Evolutionary conservation across 139 green algal genomes (phyloP), one percentile per base, ranked within the genome.

Genomic region (Deuterostichococcus epilithicus): DNA sequence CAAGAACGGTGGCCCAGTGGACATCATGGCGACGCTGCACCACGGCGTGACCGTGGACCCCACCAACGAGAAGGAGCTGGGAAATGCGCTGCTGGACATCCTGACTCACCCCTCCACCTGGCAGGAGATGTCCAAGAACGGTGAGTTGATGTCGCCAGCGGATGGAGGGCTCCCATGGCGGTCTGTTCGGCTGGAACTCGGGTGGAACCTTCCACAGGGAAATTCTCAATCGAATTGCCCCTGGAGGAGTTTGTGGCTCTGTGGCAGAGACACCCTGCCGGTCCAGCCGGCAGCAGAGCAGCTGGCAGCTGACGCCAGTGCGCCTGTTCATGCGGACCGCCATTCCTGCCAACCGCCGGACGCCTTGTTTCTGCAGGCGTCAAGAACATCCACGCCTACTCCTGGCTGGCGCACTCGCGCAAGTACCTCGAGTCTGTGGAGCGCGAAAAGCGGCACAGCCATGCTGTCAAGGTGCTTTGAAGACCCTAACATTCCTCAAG

Each of bases 31-130:
- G 60, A 90, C 86, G 28, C 80, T 98, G 76, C 81, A 86, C 67
- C 96, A 98, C 72, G 94, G 94, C 38, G 76, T 95, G 20, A 81
- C 96, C 37, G 92, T 98, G 68, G 94, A 98, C 45, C 94, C 94
- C 35, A 94, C 84, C 32, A 87, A 97, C 80, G 70, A 65, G 38
- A 78, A 83, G 5, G 89, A 87, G 28, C 90, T 97, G 30, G 85
- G 81, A 1, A 72, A 88, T 10, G 91, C 91, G 13, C 76, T 97
- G 68, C 84, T 97, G 38, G 81, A 86, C 34, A 92, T 98, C 82
- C 87, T 97, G 67, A 94, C 87, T 30, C 70, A 90, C 59, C 79
- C 81, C 0, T 52, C 79, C 20, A 70, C 81, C n/a, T 98, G 94
- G 94, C 83, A 93, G 38, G 70, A 88, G 42, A 94, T 89, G 87